Conservation (phyloP, 78 protist genomes). For the Dictyostelium citrinum region DNA sequence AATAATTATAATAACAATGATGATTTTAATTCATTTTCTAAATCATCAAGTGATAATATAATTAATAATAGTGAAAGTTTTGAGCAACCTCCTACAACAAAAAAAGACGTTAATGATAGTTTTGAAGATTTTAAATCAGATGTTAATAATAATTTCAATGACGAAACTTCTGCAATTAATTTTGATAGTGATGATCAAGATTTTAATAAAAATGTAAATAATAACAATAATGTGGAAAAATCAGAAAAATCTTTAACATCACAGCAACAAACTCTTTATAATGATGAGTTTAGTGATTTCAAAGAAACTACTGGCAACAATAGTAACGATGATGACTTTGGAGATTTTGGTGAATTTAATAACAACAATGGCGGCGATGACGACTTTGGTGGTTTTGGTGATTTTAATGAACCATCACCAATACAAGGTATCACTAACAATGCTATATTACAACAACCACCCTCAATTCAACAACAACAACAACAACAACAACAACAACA, state of each 20-base stretch:
- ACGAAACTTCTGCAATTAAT: neutral
- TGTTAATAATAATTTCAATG: neutral
- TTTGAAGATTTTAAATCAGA: neutral
- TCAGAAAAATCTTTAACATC: neutral
- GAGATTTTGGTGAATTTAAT: conserved; percentile 16
- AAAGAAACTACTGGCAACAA: neutral
- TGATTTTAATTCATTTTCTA: neutral
- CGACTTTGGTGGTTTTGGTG: neutral
- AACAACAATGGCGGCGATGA: neutral
- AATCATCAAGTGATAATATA: neutral
- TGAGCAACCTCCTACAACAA: neutral
- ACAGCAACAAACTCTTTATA: neutral
- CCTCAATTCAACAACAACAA: neutral
- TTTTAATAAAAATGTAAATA: neutral
- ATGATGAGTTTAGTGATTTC: conserved; percentile 23
- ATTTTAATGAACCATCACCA: neutral
- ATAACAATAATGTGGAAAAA: neutral
- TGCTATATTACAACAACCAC: neutral
- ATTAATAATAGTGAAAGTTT: neutral
- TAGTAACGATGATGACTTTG: neutral
- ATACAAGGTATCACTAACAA: neutral
- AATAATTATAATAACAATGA: neutral
- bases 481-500: neutral
- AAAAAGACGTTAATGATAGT: neutral
- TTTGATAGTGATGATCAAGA: neutral